A percentile compares a stretch with the other conserved stretches of the same genome.
These are phyloP conservation scores for Mycena rosella DNA, from an alignment of 768 basidiomycete species.

Conservation along the genomic window DNA sequence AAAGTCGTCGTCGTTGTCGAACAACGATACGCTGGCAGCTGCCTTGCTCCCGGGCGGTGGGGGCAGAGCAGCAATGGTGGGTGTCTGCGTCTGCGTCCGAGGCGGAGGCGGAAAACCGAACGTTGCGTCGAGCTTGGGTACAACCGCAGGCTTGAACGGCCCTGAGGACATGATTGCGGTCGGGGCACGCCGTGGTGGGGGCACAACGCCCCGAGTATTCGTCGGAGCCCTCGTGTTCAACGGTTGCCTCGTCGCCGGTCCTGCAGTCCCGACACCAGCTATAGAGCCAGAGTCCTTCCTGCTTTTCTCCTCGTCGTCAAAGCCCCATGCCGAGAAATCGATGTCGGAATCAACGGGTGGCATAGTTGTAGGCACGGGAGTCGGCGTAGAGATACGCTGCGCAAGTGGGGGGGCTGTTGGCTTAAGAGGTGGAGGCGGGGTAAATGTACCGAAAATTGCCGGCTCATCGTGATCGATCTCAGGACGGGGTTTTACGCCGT, in stretches of 20 bases:
- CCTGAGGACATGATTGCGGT: conserved; percentile 37
- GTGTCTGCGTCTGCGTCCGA: conserved; percentile 27
- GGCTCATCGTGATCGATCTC: conserved; percentile 19
- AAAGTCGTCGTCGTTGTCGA: conserved; percentile 66
- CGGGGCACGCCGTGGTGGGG: conserved; percentile 32
- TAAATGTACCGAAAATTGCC: conserved; percentile 24
- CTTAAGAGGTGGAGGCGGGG: conserved; percentile 16
- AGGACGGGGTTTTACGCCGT: conserved; percentile 23
- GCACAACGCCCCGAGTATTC: conserved; percentile 38
- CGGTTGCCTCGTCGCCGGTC: conserved; percentile 11
- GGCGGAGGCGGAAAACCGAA: conserved; percentile 36
- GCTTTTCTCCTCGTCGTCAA: conserved; percentile 34
- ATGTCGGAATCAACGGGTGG: conserved; percentile 28
- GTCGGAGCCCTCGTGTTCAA: conserved; percentile 22
- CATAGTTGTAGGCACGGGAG: conserved; percentile 10
- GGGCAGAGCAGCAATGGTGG: conserved; percentile 39
- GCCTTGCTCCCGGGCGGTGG: conserved; percentile 44
- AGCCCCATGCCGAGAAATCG: conserved; percentile 36
- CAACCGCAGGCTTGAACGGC: conserved; percentile 29
- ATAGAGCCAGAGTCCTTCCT: conserved; percentile 19
- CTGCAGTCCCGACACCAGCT: background rate
- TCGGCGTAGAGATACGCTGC: conserved; percentile 12
- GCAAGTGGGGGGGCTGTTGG: conserved; percentile 21
- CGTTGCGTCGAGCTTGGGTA: conserved; percentile 38
- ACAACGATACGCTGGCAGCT: conserved; percentile 39